A percentile compares a stretch with the other conserved stretches of the same genome.
phyloP scores from a whole-genome alignment of 495 filamentous ascomycete genomes.

The Podospora pseudoanserina region DNA sequence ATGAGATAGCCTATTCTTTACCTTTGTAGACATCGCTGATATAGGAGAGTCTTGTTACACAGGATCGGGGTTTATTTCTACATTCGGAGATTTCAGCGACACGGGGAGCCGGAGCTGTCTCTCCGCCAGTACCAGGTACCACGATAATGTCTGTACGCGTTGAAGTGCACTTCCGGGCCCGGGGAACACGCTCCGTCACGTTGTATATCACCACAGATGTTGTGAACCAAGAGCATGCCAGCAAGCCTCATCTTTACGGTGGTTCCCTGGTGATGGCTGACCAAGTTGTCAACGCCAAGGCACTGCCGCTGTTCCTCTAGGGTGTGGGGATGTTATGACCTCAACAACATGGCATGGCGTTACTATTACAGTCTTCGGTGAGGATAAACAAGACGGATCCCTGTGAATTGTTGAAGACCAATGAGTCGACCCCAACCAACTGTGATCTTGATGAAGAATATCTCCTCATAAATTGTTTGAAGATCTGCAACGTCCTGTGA shows the following conservation, averaged over 20 bases:
- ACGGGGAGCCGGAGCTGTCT: neutral
- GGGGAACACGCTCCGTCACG: no score
- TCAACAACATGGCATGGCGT: neutral
- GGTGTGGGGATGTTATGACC: neutral
- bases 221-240: neutral
- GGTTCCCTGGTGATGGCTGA: neutral
- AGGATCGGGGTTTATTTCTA: neutral
- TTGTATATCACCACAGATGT: neutral
- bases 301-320: neutral
- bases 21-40: neutral
- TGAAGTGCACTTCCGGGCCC: no score
- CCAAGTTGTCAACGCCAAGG: neutral
- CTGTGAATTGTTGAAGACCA: no score
- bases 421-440: no score
- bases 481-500: neutral
- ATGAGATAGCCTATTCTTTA: no score
- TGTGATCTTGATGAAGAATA: neutral
- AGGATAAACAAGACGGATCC: no score
- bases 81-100: neutral
- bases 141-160: neutral
- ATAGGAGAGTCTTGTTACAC: neutral
- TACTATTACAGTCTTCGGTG: no score
- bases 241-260: neutral
- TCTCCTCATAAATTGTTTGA: neutral
- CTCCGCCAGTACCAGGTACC: neutral